Evolutionary conservation across 1,284 basidiomycete species (phyloP), one percentile per base, ranked within the genome.

Genomic region (Phlebopus sp.): DNA sequence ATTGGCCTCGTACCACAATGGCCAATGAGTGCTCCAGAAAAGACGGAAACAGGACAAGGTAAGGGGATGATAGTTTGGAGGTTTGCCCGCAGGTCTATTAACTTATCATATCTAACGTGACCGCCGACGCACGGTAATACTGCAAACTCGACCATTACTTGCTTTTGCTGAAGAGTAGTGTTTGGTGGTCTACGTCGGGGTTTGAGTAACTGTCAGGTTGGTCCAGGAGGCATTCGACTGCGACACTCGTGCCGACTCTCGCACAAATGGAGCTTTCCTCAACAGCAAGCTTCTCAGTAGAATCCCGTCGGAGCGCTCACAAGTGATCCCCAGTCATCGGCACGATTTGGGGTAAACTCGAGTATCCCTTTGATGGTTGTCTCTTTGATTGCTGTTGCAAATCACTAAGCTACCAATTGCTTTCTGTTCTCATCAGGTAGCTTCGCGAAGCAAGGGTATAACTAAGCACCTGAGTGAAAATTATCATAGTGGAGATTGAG

Each of bases 1-100:
- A 51, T 49, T 60, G 59, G 37, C 59, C 55, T n/a, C 47, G 50
- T 8, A 47, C 46, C 11, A 58, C 39, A 18, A 53, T 46, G 3
- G 55, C 58, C 17, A 54, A 49, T 9, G 49, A 46, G 41, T 48
- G 46, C 11, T 51, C 39, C 25, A 59, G 19, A 43, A 57, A 45
- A 9, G 49, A 49, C 29, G 53, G 47, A 36, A 56, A 15, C 15
- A 44, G 9, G 23, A 18, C 15, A 8, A 30, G 9, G 17, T 8
- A 34, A 2, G 32, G 4, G 29, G 23, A n/a, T 2, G 37, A 27
- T 14, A n/a, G 15, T n/a, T 21, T 21, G 19, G 10, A 39, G 37
- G 37, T 23, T 7, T 7, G 32, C 15, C 5, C 3, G 17, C 11
- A 7, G 17, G 17, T 35, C 32, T 18, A n/a, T 35, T 11, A n/a